Evolutionary conservation across 805 yeast genomes (phyloP).

Genomic region (Candida anglica): DNA sequence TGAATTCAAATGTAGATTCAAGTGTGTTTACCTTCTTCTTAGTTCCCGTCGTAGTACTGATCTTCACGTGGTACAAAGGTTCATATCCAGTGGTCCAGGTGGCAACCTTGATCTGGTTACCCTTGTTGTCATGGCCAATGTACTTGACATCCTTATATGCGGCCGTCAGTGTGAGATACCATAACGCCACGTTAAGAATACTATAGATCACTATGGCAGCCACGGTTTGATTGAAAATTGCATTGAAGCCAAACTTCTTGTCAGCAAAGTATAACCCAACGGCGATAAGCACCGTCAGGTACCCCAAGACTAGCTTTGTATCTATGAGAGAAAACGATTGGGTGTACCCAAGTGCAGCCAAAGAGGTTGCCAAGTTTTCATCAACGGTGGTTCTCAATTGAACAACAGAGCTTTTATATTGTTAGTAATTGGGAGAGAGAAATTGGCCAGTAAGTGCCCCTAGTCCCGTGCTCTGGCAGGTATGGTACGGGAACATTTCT

Average conservation of each 20-base stretch:
- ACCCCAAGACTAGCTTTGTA: conserved; percentile 46
- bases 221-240: conserved; percentile 31
- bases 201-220: conserved; percentile 36
- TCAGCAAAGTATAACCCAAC: conserved; percentile 46
- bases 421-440: conserved; percentile 3
- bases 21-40: too few relatives aligned
- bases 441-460: background rate
- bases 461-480: too few relatives aligned
- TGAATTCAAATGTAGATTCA: conserved; percentile 26
- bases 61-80: conserved; percentile 39
- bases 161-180: conserved; percentile 25
- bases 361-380: conserved; percentile 39
- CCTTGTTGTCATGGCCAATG: conserved; percentile 33
- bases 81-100: conserved; percentile 41
- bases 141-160: conserved; percentile 44
- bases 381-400: conserved; percentile 49
- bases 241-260: conserved; percentile 43
- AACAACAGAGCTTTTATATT: conserved; percentile 34
- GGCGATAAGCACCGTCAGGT: conserved; percentile 42
- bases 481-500: too few relatives aligned
- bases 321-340: conserved; percentile 46
- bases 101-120: conserved; percentile 33
- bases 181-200: conserved; percentile 28
- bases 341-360: conserved; percentile 42
- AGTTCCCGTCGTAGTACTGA: too few relatives aligned